Evolutionary conservation across 306 rosid genomes (phyloP).

Genomic region (Prosopis cineraria): DNA sequence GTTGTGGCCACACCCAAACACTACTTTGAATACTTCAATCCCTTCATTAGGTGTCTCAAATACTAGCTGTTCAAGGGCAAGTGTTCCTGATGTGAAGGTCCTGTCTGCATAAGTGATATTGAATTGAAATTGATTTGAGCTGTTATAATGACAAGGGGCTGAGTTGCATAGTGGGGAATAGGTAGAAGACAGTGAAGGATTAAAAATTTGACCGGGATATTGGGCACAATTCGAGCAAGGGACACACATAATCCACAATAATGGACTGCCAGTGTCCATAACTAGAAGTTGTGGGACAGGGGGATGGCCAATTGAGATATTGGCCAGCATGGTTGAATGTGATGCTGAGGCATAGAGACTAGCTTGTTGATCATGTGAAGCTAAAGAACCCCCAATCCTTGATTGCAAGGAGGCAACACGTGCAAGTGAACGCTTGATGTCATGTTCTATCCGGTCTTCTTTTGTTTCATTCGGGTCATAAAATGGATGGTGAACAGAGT

Average conservation of each 20-base stretch:
- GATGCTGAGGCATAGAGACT: conserved; percentile 3
- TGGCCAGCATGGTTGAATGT: conserved; percentile 26
- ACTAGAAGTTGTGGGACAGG: conserved; percentile 44
- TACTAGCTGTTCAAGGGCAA: conserved; percentile 29
- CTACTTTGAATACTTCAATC: neutral
- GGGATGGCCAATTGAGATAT: conserved; percentile 55
- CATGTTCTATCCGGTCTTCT: conserved; percentile 33
- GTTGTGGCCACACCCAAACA: conserved; percentile 42
- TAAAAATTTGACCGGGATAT: conserved; percentile 24
- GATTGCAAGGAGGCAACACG: conserved; percentile 38
- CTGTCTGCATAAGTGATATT: conserved; percentile 26
- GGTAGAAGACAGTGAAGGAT: conserved; percentile 48
- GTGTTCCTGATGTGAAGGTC: conserved; percentile 25
- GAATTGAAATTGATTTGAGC: neutral
- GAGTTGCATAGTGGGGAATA: conserved; percentile 24
- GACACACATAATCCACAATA: conserved; percentile 51
- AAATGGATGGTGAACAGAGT: conserved; percentile 37
- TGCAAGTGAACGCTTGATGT: conserved; percentile 31
- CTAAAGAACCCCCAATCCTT: conserved; percentile 27
- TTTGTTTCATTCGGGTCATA: conserved; percentile 35
- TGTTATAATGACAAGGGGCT: neutral
- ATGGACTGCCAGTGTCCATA: conserved; percentile 45
- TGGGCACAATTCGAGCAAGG: conserved; percentile 46
- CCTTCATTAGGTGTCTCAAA: conserved; percentile 51
- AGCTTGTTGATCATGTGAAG: neutral